Percentiles rank a stretch among this genome's conserved stretches.
Evolutionary conservation across 768 basidiomycete genomes (phyloP).

Genomic region (Hortiboletus flavorubellus): DNA sequence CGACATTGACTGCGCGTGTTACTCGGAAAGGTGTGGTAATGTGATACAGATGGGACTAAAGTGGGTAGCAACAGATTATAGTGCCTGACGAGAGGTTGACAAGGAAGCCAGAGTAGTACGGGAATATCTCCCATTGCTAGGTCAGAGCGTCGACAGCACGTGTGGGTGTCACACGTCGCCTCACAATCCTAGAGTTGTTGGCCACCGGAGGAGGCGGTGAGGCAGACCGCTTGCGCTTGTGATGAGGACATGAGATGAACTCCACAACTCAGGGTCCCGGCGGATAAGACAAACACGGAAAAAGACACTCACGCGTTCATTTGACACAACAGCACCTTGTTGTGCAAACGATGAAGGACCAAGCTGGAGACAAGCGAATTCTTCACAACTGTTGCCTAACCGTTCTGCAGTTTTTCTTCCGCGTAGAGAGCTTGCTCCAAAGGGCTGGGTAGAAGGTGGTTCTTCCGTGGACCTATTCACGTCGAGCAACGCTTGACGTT

Average conservation of each 20-base stretch:
- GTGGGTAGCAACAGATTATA: neutral
- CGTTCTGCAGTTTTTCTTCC: neutral
- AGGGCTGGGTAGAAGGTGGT: constrained; percentile 37
- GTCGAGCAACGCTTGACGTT: neutral
- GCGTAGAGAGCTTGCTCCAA: constrained; percentile 39
- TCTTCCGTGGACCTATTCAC: neutral
- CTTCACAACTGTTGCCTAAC: neutral
- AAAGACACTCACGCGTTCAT: constrained; percentile 10
- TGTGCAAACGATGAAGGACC: constrained; percentile 21
- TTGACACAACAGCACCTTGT: constrained; percentile 8
- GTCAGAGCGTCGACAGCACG: neutral
- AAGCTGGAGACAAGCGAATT: neutral
- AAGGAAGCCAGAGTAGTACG: neutral
- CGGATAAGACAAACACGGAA: neutral
- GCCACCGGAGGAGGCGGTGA: constrained; percentile 4
- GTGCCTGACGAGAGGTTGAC: neutral
- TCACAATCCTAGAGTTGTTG: constrained; percentile 7
- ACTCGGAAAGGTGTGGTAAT: neutral
- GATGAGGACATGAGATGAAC: neutral
- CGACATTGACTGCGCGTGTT: neutral
- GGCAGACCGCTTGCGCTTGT: constrained; percentile 13
- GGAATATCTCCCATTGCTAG: neutral
- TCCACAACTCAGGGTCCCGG: neutral
- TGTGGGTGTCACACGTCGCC: constrained; percentile 9
- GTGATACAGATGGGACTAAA: neutral